Percentiles rank a stretch among this genome's conserved stretches.
Evolutionary conservation across 192 early-diverging fungal species (phyloP).

Genomic region (Podila epicladia): DNA sequence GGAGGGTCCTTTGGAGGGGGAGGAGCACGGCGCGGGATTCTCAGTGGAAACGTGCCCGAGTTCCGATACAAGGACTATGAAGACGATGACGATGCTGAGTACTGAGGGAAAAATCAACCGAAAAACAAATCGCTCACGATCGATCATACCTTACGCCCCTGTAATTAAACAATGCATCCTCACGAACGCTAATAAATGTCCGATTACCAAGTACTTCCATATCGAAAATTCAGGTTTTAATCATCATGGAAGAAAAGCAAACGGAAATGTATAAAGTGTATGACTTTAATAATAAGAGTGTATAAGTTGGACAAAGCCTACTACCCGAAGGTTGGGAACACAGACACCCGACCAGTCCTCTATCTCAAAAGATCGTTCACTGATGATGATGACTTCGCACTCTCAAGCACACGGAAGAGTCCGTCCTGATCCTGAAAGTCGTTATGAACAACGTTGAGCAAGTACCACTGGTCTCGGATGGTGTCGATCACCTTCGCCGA

Average conservation of each 20-base stretch:
- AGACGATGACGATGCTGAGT: slow-evolving; percentile 23
- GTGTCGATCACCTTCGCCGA: slow-evolving; percentile 57
- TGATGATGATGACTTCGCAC: background rate
- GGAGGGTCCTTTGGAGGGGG: background rate
- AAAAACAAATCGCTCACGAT: too few relatives aligned
- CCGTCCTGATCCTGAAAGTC: slow-evolving; percentile 79
- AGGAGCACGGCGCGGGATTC: slow-evolving; percentile 18
- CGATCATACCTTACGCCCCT: too few relatives aligned
- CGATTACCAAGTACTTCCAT: too few relatives aligned
- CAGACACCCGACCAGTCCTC: background rate
- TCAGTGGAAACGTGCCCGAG: slow-evolving; percentile 44
- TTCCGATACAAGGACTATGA: slow-evolving; percentile 47
- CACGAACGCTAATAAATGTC: too few relatives aligned
- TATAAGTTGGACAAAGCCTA: background rate
- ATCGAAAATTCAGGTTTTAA: too few relatives aligned
- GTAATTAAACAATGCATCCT: too few relatives aligned
- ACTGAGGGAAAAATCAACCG: background rate
- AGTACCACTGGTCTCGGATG: slow-evolving; percentile 81
- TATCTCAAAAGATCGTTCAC: background rate
- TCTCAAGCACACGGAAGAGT: slow-evolving; percentile 74
- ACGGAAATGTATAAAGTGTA: too few relatives aligned
- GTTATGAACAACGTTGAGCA: slow-evolving; percentile 96
- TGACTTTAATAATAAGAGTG: too few relatives aligned
- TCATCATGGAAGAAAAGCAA: too few relatives aligned
- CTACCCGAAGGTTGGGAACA: too few relatives aligned